phyloP scores from a whole-genome alignment of 2,329 filamentous ascomycete species.

The Nigrospora oryzae region DNA sequence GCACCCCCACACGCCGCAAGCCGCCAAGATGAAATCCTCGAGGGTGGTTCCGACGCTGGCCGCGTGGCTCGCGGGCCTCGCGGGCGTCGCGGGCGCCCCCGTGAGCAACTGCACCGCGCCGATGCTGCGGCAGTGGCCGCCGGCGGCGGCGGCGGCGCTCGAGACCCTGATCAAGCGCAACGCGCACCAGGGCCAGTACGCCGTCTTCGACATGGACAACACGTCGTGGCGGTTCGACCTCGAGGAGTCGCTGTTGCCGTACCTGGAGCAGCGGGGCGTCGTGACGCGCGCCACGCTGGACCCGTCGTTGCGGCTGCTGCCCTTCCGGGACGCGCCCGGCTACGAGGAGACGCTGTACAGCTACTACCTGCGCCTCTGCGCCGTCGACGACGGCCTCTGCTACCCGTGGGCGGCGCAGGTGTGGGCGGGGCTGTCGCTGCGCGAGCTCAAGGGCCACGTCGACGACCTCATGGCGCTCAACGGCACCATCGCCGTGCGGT shows the following conservation, averaged over 20 bases:
- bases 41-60: too few species aligned
- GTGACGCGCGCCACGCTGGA: constrained; percentile 31
- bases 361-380: constrained; percentile 35
- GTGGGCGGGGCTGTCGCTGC: constrained; percentile 31
- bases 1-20: too few species aligned
- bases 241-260: constrained; percentile 33
- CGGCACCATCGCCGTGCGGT: constrained; percentile 20
- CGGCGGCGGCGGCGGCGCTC: constrained; percentile 22
- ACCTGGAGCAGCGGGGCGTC: constrained; percentile 30
- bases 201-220: constrained; percentile 37
- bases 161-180: constrained; percentile 28
- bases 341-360: constrained; percentile 33
- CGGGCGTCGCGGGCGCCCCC: too few species aligned
- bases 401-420: constrained; percentile 34
- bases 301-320: constrained; percentile 28
- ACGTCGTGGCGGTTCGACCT: constrained; percentile 32
- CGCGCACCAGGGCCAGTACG: constrained; percentile 26
- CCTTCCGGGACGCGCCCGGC: constrained; percentile 28
- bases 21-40: too few species aligned
- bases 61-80: too few species aligned
- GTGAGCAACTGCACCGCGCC: too few species aligned
- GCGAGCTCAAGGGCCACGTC: constrained; percentile 34
- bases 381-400: constrained; percentile 29
- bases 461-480: constrained; percentile 37
- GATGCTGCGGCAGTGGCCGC: constrained; percentile 23